Percentiles rank a stretch among this genome's conserved stretches.
Evolutionary conservation across 805 yeast genomes (phyloP).

Genomic region (Saccharomycopsis microspora): DNA sequence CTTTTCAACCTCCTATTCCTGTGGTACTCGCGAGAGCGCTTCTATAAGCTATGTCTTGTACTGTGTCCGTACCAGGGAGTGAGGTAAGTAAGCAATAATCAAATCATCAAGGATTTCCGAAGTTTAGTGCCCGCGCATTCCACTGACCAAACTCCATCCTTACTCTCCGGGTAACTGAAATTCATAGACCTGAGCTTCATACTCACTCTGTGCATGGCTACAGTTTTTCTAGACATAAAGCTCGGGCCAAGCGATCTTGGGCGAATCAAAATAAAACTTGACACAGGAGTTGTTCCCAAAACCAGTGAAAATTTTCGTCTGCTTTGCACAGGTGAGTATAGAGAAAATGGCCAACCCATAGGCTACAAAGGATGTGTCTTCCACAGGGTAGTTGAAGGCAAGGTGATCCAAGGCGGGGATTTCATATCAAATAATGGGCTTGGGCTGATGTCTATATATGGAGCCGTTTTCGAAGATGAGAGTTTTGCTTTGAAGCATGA

Average conservation of each 20-base stretch:
- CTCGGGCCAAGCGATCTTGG: constrained; percentile 25
- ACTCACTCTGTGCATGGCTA: no score
- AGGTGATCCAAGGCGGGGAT: constrained; percentile 40
- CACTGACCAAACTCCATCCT: no score
- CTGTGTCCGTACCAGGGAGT: no score
- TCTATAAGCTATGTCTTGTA: no score
- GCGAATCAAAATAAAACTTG: constrained; percentile 34
- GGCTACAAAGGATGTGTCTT: constrained; percentile 31
- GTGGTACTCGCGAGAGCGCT: no score
- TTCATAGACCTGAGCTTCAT: no score
- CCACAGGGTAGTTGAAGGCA: constrained; percentile 31
- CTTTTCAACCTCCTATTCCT: no score
- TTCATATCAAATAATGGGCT: constrained; percentile 33
- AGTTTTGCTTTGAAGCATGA: constrained; percentile 25
- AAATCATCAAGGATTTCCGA: no score
- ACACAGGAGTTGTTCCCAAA: constrained; percentile 28
- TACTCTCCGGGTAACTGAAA: no score
- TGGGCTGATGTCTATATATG: constrained; percentile 30
- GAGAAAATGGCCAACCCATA: constrained; percentile 27
- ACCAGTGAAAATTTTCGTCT: constrained; percentile 42
- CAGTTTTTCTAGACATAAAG: constrained; percentile 31
- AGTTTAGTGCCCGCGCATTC: no score
- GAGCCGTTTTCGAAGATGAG: constrained; percentile 32
- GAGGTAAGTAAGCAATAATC: no score
- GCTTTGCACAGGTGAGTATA: constrained; percentile 39